Base-by-base conservation (phyloP, 257 asterid species). In the Cruciata laevipes region DNA sequence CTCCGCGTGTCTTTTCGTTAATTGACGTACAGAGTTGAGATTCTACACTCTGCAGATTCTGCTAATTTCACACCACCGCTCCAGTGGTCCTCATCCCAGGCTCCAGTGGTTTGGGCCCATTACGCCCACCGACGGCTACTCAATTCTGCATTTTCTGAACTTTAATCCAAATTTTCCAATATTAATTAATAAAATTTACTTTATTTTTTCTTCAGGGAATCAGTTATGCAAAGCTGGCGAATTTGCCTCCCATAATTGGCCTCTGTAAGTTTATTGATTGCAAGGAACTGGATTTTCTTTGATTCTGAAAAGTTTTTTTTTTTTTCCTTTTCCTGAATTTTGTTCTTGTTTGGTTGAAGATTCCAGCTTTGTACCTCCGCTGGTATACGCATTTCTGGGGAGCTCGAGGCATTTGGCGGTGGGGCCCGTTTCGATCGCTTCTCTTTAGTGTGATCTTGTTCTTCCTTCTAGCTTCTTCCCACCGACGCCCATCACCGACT, bases 211-310 rank as follows among this genome's bases (percentile, higher is more conserved):
- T 71, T 37, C 90, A 91, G 87, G 98, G 98, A 47, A 92, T 92
- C 67, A 89, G 98, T 79, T 92, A 92, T 69, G 98, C 98, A 35
- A 92, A 89, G 77, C 85, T 92, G 61, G 96, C 98, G 52, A 92
- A 92, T 77, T 78, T 92, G 85, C 96, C 96, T 6, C 96, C 98
- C 6, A 87, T 89, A 65, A 64, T 87, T 42, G 98, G 96, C 1
- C 75, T 92, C 47, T 92, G 98, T 92, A 82, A 89, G 61, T 56
- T 53, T 53, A 8, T 10, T 20, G 60, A 7, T 8, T 18, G 13
- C 60, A 21, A 53, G 9, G 60, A 53, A 53, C 0, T 53, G 59
- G 20, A n/a, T 27, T 47, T 47, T 47, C 16, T 47, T 0, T 47
- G 12, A 53, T 53, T 53, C 60, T 53, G 24, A 53, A 53, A 53